phyloP scores from a whole-genome alignment of 441 rosid species.

The Populus hybrid region DNA sequence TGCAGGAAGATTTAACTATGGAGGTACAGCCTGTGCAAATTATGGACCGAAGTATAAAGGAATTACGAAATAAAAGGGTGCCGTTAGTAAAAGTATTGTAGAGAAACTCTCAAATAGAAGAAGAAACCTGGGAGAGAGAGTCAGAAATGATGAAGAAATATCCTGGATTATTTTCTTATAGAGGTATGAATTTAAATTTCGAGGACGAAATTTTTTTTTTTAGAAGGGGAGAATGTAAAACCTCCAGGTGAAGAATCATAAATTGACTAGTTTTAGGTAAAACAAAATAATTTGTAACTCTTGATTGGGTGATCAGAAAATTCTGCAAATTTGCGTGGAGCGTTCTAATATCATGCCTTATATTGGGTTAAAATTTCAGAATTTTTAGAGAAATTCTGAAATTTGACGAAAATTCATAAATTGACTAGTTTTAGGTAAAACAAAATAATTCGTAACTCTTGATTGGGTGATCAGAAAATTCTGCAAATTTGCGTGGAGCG shows the following conservation, averaged over 20 bases:
- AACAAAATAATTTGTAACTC: too few relatives aligned
- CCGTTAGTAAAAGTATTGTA: not conserved
- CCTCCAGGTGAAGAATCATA: not conserved
- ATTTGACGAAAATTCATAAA: too few relatives aligned
- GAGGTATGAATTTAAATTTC: not conserved
- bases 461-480: not conserved
- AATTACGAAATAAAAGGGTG: not conserved
- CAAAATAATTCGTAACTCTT: too few relatives aligned
- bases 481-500: fast-evolving
- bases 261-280: too few relatives aligned
- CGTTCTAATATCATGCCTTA: too few relatives aligned
- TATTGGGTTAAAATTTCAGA: too few relatives aligned
- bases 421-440: not conserved
- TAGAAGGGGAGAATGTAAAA: not conserved
- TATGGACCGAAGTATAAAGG: not conserved
- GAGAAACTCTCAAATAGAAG: too few relatives aligned
- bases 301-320: too few relatives aligned
- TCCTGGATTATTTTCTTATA: not conserved
- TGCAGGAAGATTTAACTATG: not conserved
- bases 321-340: too few relatives aligned
- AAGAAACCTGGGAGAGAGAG: not conserved
- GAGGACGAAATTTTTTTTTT: not conserved
- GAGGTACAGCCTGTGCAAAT: not conserved
- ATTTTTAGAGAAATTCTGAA: too few relatives aligned
- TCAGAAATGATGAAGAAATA: not conserved